A percentile compares a stretch with the other conserved stretches of the same genome.
Evolutionary conservation across 2,329 filamentous ascomycete genomes (phyloP).

Genomic region (Cercospora sojina): DNA sequence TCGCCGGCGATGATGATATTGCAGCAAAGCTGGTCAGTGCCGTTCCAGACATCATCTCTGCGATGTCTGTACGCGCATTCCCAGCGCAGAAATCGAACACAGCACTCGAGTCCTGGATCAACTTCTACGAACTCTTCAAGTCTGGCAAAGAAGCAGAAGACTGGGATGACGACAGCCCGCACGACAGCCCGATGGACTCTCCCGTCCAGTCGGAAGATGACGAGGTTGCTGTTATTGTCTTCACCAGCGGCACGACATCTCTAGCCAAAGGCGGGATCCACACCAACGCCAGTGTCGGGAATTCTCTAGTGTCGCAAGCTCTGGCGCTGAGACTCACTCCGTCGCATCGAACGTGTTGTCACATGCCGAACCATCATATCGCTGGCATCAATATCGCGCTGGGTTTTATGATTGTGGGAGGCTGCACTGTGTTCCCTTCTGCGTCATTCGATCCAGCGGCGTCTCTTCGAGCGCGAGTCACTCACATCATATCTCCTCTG

Average conservation of each 20-base stretch:
- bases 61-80: slow-evolving; percentile 3
- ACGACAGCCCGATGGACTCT: not conserved
- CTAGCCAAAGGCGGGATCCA: slow-evolving; percentile 17
- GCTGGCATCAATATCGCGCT: slow-evolving; percentile 2
- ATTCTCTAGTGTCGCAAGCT: not conserved
- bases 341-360: slow-evolving; percentile 2
- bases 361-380: slow-evolving; percentile 7
- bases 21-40: not conserved
- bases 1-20: slow-evolving; percentile 2
- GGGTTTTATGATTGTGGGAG: slow-evolving; percentile 2
- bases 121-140: not conserved
- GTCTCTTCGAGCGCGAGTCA: not conserved
- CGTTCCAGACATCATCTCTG: not conserved
- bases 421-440: slow-evolving; percentile 1
- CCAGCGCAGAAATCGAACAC: not conserved
- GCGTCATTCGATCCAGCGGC: slow-evolving; percentile 1
- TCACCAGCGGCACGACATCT: slow-evolving; percentile 19
- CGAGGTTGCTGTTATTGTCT: slow-evolving; percentile 4
- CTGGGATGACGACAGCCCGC: not conserved
- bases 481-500: not conserved
- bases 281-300: slow-evolving; percentile 3
- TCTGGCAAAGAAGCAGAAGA: not conserved
- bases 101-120: not conserved
- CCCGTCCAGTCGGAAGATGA: not conserved
- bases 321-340: not conserved